Evolutionary conservation across 1,284 basidiomycete species (phyloP).

Genomic region (Malassezia equina): DNA sequence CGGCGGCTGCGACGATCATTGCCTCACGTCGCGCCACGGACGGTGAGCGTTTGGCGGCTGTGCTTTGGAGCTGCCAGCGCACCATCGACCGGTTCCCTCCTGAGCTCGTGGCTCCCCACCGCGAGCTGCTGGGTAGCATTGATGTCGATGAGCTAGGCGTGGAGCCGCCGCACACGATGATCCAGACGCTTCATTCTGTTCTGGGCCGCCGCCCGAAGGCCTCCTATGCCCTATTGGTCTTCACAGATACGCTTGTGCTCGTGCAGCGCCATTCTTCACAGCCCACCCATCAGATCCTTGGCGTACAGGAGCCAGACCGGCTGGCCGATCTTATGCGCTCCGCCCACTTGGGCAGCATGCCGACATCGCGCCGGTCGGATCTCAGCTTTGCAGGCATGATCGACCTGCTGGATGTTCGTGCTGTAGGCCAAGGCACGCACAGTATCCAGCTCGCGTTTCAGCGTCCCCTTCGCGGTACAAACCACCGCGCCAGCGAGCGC

Average conservation of each 20-base stretch:
- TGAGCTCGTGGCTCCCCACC: conserved; percentile 55
- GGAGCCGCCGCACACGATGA: background rate
- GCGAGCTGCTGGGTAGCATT: conserved; percentile 81
- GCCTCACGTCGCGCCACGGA: conserved; percentile 86
- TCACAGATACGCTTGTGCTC: conserved; percentile 86
- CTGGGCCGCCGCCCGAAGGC: conserved; percentile 2
- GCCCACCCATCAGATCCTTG: conserved; percentile 65
- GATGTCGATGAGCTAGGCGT: conserved; percentile 67
- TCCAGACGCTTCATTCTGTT: conserved; percentile 6
- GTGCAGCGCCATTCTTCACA: conserved; percentile 70
- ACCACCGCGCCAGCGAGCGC: conserved; percentile 65
- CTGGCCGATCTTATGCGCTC: conserved; percentile 51
- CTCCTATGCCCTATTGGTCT: conserved; percentile 63
- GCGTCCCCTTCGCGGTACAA: conserved; percentile 43
- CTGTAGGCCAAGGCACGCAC: background rate
- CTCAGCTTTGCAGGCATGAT: conserved; percentile 7
- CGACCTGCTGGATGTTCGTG: conserved; percentile 1
- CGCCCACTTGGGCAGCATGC: background rate
- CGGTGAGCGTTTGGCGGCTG: conserved; percentile 74
- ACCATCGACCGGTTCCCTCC: conserved; percentile 81
- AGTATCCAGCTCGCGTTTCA: background rate
- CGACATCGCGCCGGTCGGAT: background rate
- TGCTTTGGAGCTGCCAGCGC: conserved; percentile 73
- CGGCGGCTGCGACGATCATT: conserved; percentile 76
- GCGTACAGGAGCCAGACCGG: conserved; percentile 72